Evolutionary conservation across 768 basidiomycete species (phyloP).

Genomic region (Termitomyces bulborhizus): DNA sequence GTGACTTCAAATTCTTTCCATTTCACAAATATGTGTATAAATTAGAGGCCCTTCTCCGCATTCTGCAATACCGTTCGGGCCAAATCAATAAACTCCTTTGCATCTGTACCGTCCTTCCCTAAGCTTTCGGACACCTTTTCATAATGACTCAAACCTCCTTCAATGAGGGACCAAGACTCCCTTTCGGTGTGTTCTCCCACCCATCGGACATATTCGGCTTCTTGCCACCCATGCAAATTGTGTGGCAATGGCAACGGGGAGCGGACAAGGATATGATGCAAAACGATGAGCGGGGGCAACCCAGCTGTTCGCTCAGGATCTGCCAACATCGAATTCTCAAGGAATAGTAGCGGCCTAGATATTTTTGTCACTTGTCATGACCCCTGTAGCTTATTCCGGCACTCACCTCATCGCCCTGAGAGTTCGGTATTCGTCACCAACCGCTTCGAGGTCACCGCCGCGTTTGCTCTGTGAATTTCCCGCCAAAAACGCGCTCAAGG

Average conservation of each 20-base stretch:
- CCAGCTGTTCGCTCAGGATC: conserved; percentile 63
- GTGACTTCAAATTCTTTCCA: too few species aligned
- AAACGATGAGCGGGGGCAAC: conserved; percentile 80
- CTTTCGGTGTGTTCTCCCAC: conserved; percentile 82
- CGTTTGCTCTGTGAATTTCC: conserved; percentile 53
- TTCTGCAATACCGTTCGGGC: conserved; percentile 60
- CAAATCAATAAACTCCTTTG: conserved; percentile 58
- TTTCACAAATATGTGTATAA: too few species aligned
- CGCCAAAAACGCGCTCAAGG: conserved; percentile 71
- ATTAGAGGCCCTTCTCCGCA: conserved; percentile 18
- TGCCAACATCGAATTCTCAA: conserved; percentile 70
- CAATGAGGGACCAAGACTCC: conserved; percentile 77
- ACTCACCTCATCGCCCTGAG: conserved; percentile 82
- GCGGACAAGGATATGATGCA: conserved; percentile 90
- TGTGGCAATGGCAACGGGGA: conserved; percentile 86
- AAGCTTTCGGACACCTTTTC: conserved; percentile 63
- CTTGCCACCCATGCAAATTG: conserved; percentile 87
- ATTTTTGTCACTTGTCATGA: conserved; percentile 1
- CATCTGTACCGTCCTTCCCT: conserved; percentile 37
- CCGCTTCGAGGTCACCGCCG: conserved; percentile 59
- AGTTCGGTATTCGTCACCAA: conserved; percentile 84
- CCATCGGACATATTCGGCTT: conserved; percentile 95
- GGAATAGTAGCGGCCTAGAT: conserved; percentile 78
- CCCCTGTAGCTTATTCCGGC: background rate
- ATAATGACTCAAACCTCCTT: conserved; percentile 74